Conservation (phyloP, 441 rosid species). For the Bruguiera hainesii region DNA sequence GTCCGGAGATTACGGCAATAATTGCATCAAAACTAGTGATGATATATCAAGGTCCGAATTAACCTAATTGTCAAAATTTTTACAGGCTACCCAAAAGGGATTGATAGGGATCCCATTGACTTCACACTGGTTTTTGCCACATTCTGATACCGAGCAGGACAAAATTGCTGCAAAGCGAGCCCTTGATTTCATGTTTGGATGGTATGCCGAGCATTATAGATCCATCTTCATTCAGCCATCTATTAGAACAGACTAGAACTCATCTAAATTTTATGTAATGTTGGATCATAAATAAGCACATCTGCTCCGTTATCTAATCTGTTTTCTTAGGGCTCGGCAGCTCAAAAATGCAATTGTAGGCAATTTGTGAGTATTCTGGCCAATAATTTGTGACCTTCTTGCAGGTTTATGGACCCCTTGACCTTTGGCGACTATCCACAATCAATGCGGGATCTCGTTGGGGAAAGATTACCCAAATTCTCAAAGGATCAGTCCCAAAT, state of each 20-base stretch:
- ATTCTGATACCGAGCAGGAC: neutral
- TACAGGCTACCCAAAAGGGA: conserved; percentile 35
- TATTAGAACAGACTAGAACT: too few species aligned
- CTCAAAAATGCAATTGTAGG: too few species aligned
- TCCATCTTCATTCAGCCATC: too few species aligned
- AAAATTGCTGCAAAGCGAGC: neutral
- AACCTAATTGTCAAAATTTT: too few species aligned
- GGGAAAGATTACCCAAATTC: conserved; percentile 32
- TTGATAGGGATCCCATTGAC: conserved; percentile 50
- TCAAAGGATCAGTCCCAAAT: conserved; percentile 22
- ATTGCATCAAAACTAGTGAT: too few species aligned
- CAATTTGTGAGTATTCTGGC: too few species aligned
- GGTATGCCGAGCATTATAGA: neutral
- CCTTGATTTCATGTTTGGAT: conserved; percentile 12
- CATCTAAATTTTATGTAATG: too few species aligned
- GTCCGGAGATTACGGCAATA: too few species aligned
- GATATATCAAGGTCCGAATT: too few species aligned
- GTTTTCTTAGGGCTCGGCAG: too few species aligned
- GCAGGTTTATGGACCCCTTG: conserved; percentile 28
- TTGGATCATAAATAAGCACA: too few species aligned
- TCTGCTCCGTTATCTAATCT: too few species aligned
- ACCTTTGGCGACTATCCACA: conserved; percentile 29
- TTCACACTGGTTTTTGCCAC: conserved; percentile 38
- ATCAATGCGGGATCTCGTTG: conserved; percentile 20
- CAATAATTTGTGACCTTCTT: neutral